Evolutionary conservation across 2,329 filamentous ascomycete genomes (phyloP), one percentile per base, ranked within the genome.

Genomic region (Fusarium newnesense): DNA sequence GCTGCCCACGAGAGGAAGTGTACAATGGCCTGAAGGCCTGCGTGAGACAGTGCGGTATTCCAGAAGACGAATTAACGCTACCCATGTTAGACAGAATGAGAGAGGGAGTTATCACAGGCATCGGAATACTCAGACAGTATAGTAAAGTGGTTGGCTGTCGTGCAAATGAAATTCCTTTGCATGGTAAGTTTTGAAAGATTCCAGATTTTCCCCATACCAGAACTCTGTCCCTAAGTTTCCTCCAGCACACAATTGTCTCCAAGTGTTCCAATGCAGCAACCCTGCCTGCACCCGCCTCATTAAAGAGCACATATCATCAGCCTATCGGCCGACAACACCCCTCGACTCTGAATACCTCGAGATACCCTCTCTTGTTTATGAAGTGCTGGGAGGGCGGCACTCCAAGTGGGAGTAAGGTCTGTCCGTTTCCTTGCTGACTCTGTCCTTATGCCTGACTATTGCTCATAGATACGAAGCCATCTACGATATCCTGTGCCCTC

Each of bases 101-200:
- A 28, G 34, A 67, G 34, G 60, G 72, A 4, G 57, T 62, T 11
- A 34, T 75, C 36, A 60, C 46, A 18, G 65, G 69, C 9, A 64
- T 75, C 24, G 26, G 44, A 24, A 60, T 74, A 36, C 21, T 75
- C 43, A 53, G 24, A 9, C 52, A 73, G 36, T 70, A 46, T 43
- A 50, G 50, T 15, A 58, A 24, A 42, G 40, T 60, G 12, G 36
- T 74, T 11, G 72, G 65, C 9, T 49, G 40, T 40, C 66, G 72
- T 28, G 72, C 72, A 28, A 52, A 73, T 16, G 72, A 70, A 47
- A 61, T 70, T n/a, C 72, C 69, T 32, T 42, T 75, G 19, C 53
- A 73, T 46, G 47, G 69, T 67, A 61, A 54, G 69, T 50, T 28
- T 28, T 40, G 44, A 46, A 37, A 64, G n/a, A 52, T 30, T 11